phyloP scores from a whole-genome alignment of 2,329 filamentous ascomycete genomes.

The Aspergillus floridensis region DNA sequence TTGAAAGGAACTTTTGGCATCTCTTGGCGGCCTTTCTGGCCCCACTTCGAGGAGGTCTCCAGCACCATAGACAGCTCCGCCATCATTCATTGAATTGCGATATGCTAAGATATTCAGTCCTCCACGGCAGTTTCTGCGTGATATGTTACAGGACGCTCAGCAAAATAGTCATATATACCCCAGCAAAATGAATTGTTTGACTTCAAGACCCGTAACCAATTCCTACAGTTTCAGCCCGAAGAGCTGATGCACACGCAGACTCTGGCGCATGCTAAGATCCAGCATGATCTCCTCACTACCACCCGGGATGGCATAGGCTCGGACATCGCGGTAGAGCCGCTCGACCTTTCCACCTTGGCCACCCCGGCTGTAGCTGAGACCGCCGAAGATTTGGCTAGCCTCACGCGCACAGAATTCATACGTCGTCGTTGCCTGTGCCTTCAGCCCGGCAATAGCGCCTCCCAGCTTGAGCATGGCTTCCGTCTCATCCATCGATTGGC shows the following conservation, averaged over 20 bases:
- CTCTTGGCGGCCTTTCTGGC: neutral
- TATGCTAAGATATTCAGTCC: neutral
- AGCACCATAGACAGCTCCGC: neutral
- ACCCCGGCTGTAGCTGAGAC: conserved; percentile 84
- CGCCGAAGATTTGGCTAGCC: conserved; percentile 96
- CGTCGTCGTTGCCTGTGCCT: conserved; percentile 88
- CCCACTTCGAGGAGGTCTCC: neutral
- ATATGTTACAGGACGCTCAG: conserved; percentile 14
- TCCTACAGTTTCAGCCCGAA: conserved; percentile 90
- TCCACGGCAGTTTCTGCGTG: neutral
- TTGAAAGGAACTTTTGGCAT: neutral
- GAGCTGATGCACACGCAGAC: conserved; percentile 80
- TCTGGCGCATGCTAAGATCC: conserved; percentile 90
- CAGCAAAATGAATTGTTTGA: neutral
- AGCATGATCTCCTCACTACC: conserved; percentile 99
- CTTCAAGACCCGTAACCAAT: neutral
- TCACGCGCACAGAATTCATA: conserved; percentile 98
- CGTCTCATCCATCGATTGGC: conserved; percentile 85
- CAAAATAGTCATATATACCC: conserved; percentile 8
- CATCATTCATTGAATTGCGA: neutral
- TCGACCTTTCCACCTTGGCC: conserved; percentile 96
- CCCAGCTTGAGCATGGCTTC: conserved; percentile 96
- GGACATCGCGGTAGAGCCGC: conserved; percentile 88
- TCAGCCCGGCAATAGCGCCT: conserved; percentile 87
- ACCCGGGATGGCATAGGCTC: conserved; percentile 93